A percentile compares a stretch with the other conserved stretches of the same genome.
phyloP scores from a whole-genome alignment of 371 early-diverging fungal species.

The Astathelohania contejeani region DNA sequence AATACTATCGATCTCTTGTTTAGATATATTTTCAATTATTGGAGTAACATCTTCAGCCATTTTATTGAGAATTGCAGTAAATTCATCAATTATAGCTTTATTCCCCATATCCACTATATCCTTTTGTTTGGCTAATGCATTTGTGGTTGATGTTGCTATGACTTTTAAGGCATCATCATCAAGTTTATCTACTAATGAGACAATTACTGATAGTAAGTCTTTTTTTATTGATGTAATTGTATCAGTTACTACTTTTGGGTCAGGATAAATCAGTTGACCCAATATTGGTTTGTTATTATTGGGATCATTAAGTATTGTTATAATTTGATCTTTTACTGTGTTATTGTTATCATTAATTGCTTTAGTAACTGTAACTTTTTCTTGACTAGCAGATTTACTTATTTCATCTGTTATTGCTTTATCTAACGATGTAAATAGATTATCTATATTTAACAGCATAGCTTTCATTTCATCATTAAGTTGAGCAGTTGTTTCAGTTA shows the following conservation, averaged over 20 bases:
- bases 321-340: neutral
- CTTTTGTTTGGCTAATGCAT: neutral
- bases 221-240: neutral
- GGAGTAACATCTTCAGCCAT: neutral
- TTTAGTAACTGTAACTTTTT: neutral
- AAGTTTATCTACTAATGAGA: neutral
- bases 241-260: neutral
- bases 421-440: neutral
- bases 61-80: neutral
- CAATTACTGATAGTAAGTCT: neutral
- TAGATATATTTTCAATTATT: neutral
- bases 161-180: neutral
- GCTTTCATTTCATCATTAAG: neutral
- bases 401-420: neutral
- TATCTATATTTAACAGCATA: neutral
- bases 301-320: neutral
- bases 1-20: neutral
- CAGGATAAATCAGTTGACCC: neutral
- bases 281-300: slow-evolving; percentile 1
- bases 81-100: neutral
- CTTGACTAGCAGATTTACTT: neutral
- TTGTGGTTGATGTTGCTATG: neutral
- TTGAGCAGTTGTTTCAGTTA: neutral
- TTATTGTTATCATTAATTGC: slow-evolving; percentile 1
- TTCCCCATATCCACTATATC: neutral